Conservation (phyloP, 345 rosid species). For the Euclidium syriacum region DNA sequence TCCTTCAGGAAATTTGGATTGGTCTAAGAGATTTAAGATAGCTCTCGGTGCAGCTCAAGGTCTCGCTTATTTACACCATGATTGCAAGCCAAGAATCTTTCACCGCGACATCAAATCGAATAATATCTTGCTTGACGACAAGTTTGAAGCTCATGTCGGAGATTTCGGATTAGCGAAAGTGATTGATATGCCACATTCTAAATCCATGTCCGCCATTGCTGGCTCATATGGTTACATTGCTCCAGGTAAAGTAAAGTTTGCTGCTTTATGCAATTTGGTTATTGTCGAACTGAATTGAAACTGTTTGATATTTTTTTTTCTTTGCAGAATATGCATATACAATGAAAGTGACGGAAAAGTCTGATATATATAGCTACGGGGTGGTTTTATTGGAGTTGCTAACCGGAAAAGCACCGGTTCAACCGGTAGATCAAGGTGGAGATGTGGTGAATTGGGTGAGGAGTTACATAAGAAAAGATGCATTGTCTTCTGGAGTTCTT, state of each 20-base stretch:
- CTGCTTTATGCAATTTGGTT: no score
- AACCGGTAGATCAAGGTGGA: slow-evolving; percentile 70
- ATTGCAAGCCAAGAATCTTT: slow-evolving; percentile 66
- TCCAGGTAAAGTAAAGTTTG: slow-evolving; percentile 42
- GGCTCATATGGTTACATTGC: slow-evolving; percentile 92
- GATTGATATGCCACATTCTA: slow-evolving; percentile 68
- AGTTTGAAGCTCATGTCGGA: slow-evolving; percentile 76
- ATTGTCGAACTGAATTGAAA: no score
- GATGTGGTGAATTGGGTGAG: slow-evolving; percentile 73
- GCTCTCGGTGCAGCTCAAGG: slow-evolving; percentile 88
- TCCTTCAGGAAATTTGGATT: slow-evolving; percentile 43
- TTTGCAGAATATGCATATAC: no score
- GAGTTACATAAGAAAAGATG: slow-evolving; percentile 34
- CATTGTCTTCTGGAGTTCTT: slow-evolving; percentile 46
- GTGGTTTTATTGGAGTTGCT: slow-evolving; percentile 57
- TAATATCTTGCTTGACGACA: slow-evolving; percentile 65
- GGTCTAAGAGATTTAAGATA: slow-evolving; percentile 64
- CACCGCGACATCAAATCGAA: slow-evolving; percentile 87
- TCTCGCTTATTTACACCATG: slow-evolving; percentile 70
- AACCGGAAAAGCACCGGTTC: slow-evolving; percentile 66
- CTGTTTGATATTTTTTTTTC: no score
- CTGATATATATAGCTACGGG: slow-evolving; percentile 78
- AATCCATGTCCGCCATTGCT: slow-evolving; percentile 79
- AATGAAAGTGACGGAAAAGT: slow-evolving; percentile 78
- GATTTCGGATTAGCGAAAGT: slow-evolving; percentile 82